Evolutionary conservation across 176 grass and related monocot genomes (phyloP), one percentile per base, ranked within the genome.

Genomic region (Aegilops bicornis): DNA sequence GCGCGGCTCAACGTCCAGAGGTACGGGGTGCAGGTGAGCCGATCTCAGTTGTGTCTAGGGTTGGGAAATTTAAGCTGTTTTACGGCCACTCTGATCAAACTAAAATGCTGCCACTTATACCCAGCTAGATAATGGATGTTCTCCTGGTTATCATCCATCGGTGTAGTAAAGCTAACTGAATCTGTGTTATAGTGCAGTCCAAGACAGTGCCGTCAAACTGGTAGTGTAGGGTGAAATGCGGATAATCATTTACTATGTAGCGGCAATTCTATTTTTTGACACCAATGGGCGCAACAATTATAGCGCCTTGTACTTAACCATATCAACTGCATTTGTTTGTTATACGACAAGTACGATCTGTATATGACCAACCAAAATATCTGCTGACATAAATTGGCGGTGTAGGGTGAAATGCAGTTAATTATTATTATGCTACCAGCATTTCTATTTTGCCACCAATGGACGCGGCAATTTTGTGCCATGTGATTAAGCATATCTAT

Each of bases 11-110:
- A 97, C 11, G 82, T 91, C 27, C 40, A 89, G 72, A 90, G 91
- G 82, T 95, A 98, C 73, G 89, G 61, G 6, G 73, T 95, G 87
- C 86, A 95, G 95, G 92, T 95, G 23, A 88, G 87, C 37, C 15
- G 11, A 43, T 80, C 39, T 10, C 7, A 6, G 12, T 60, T 70
- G 14, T 6, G 15, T 33, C 1, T 33, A 0, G 30, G 1, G 4
- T 68, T 68, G 1, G 7, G 16, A 35, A 68, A 20, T 36, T 35
- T 68, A 68, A 33, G 3, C 65, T 68, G 30, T 33, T 68, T 17
- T 16, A 30, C 1, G 16, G 11, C 24, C 23, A 64, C 24, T 29
- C 14, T 68, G 65, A 4, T 33, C 30, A 68, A 68, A 68, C 16
- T 33, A 33, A 33, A 67, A 67, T 17, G 29, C 6, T 19, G 64